Percentiles rank a stretch among this genome's conserved stretches.
These are phyloP conservation scores for Orobanche coerulescens DNA, from an alignment of 257 asterid species.

Conservation along the genomic window DNA sequence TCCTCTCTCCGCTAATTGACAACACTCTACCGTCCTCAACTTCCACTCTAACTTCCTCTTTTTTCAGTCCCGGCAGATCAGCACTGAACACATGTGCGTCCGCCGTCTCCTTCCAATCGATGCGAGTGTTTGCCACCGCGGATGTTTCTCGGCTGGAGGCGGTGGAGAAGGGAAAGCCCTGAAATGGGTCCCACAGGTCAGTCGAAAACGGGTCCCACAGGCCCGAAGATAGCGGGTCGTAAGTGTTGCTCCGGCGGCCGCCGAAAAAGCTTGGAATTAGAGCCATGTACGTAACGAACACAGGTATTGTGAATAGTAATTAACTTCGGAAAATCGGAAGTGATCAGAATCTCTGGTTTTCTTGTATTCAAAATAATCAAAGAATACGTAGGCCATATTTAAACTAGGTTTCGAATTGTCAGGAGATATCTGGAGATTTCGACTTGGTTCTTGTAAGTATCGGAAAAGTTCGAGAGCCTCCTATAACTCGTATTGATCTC, in stretches of 20 bases:
- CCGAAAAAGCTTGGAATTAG: constrained; percentile 19
- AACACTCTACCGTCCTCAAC: constrained; percentile 22
- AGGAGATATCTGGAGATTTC: too few species aligned
- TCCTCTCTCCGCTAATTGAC: constrained; percentile 29
- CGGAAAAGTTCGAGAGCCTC: too few species aligned
- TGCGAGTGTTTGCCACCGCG: constrained; percentile 20
- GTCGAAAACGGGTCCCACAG: too few species aligned
- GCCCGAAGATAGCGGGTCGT: constrained; percentile 17
- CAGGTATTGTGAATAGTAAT: too few species aligned
- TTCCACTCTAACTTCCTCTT: constrained; percentile 23
- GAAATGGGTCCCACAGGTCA: constrained; percentile 14
- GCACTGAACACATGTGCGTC: constrained; percentile 24
- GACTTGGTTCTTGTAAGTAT: too few species aligned
- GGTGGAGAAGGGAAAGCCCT: constrained; percentile 8
- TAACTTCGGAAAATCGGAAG: too few species aligned
- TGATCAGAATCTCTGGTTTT: too few species aligned
- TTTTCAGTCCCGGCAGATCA: constrained; percentile 12
- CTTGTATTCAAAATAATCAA: too few species aligned
- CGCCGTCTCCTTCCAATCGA: constrained; percentile 26
- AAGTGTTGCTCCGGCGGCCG: constrained; percentile 20
- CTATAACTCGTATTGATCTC: too few species aligned
- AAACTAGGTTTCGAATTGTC: too few species aligned
- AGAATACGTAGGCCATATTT: too few species aligned
- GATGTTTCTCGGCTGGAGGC: constrained; percentile 1
- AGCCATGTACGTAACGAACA: constrained; percentile 14